Conservation (phyloP, 1,284 basidiomycete species). For the Ganoderma lingzhi region DNA sequence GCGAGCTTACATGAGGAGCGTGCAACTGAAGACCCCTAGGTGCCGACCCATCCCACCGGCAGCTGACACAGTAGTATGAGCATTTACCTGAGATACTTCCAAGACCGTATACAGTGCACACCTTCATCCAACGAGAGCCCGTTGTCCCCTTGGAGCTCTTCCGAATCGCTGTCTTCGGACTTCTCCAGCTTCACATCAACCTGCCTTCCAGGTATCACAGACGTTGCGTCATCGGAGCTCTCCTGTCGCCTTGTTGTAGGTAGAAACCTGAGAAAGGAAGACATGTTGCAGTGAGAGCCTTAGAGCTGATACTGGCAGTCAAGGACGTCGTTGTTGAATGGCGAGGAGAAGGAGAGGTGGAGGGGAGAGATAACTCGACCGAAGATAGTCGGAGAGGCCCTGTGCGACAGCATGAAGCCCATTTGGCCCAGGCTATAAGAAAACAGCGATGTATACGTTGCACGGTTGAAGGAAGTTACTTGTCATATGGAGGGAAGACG, state of each 20-base stretch:
- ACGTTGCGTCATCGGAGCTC: conserved; percentile 10
- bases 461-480: not conserved
- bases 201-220: conserved; percentile 9
- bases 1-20: conserved; percentile 39
- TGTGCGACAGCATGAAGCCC: not conserved
- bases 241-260: conserved; percentile 10
- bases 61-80: conserved; percentile 25
- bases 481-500: not conserved
- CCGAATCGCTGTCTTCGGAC: conserved; percentile 20
- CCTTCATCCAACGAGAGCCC: conserved; percentile 29
- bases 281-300: conserved; percentile 13
- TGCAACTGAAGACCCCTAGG: conserved; percentile 42
- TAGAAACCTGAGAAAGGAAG: conserved; percentile 21
- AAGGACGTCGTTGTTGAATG: not conserved
- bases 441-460: not conserved
- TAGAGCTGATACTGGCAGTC: not conserved
- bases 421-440: conserved; percentile 8
- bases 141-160: conserved; percentile 15
- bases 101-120: conserved; percentile 2
- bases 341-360: not conserved
- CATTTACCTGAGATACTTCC: not conserved
- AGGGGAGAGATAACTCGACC: not conserved
- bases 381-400: not conserved
- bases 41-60: conserved; percentile 42
- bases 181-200: conserved; percentile 23